Percentiles rank a stretch among this genome's conserved stretches.
Conservation (phyloP, 106 monocot genomes). For the Allium fistulosum region DNA sequence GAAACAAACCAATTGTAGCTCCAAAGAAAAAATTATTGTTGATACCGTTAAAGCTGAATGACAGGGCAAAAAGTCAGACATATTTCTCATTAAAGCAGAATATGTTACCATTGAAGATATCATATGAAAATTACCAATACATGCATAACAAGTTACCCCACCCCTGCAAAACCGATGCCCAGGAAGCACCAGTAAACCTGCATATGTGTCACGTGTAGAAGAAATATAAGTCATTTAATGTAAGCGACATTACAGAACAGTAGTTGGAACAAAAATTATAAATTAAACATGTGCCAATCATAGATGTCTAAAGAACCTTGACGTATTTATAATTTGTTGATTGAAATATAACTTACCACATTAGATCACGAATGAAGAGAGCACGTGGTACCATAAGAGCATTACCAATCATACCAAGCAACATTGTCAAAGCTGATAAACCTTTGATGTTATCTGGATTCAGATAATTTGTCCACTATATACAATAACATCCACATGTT, state of each 20-base stretch:
- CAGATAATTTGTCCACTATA: constrained; percentile 91
- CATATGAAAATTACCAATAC: constrained; percentile 42
- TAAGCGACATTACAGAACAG: too few relatives aligned
- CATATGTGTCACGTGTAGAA: too few relatives aligned
- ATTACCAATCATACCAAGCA: constrained; percentile 92
- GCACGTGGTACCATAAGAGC: constrained; percentile 91
- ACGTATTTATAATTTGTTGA: too few relatives aligned
- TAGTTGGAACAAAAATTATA: too few relatives aligned
- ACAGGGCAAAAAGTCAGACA: constrained; percentile 2
- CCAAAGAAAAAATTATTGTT: constrained; percentile 44
- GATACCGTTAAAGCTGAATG: constrained; percentile 45
- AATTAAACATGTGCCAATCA: too few relatives aligned
- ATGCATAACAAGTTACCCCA: constrained; percentile 68
- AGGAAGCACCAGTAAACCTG: constrained; percentile 64
- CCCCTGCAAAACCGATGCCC: constrained; percentile 56
- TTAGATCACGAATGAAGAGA: constrained; percentile 87
- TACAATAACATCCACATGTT: neutral
- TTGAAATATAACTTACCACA: constrained; percentile 58
- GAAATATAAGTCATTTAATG: too few relatives aligned
- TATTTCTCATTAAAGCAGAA: neutral
- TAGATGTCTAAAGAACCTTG: too few relatives aligned
- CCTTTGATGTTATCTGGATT: constrained; percentile 90
- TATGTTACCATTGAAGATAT: neutral
- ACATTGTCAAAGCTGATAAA: constrained; percentile 71
- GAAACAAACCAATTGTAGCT: constrained; percentile 30